Conservation (phyloP, 331 rosid species). For the Dryas integrifolia region DNA sequence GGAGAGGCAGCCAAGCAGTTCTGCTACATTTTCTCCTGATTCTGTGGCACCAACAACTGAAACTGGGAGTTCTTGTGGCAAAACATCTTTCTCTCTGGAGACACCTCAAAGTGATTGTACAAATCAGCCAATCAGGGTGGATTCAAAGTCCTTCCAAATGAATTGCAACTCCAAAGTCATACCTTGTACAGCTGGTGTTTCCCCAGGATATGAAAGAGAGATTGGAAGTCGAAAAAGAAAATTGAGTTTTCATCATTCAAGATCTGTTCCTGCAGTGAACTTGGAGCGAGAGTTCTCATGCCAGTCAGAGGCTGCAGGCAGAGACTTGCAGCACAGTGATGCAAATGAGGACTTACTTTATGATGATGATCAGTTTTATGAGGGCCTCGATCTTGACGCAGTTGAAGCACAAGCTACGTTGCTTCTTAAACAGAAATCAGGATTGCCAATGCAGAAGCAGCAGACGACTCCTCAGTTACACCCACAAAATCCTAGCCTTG, state of each 20-base stretch:
- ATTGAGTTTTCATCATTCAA: constrained; percentile 45
- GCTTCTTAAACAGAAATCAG: constrained; percentile 57
- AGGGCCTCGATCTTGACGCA: constrained; percentile 71
- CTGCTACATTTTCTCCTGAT: constrained; percentile 46
- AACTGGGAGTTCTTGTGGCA: constrained; percentile 41
- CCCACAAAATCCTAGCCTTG: constrained; percentile 20
- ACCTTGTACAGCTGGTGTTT: constrained; percentile 33
- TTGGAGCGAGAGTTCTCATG: constrained; percentile 56
- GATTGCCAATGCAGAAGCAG: constrained; percentile 37
- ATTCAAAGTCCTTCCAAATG: constrained; percentile 31
- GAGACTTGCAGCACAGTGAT: constrained; percentile 30
- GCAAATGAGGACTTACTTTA: constrained; percentile 32
- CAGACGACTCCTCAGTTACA: constrained; percentile 35
- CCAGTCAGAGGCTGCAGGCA: constrained; percentile 38
- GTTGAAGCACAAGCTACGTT: constrained; percentile 76
- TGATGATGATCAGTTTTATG: constrained; percentile 76
- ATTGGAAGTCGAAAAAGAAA: constrained; percentile 52
- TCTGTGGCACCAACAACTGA: constrained; percentile 37
- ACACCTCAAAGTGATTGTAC: constrained; percentile 33
- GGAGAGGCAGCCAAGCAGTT: constrained; percentile 31
- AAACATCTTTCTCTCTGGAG: constrained; percentile 34
- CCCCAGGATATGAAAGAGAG: constrained; percentile 24
- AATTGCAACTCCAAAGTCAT: constrained; percentile 38
- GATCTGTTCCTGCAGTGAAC: constrained; percentile 52
- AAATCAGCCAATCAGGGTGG: constrained; percentile 35